Conservation (phyloP, 2,329 filamentous ascomycete genomes). For the Thielaviopsis euricoi region DNA sequence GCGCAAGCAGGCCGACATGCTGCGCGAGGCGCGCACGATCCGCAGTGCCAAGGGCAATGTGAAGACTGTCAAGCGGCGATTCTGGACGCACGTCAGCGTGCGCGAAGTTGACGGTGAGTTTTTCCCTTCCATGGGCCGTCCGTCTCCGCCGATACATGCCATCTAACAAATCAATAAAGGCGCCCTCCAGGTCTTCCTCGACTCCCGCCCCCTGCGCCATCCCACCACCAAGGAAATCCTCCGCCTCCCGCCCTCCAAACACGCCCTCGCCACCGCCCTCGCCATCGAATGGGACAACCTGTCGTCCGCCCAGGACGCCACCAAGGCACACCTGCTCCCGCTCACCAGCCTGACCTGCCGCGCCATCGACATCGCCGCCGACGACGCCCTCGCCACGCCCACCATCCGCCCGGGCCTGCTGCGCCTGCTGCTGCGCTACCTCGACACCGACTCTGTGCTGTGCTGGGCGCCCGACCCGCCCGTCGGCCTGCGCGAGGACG, state of each 20-base stretch:
- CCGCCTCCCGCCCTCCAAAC: conserved; percentile 56
- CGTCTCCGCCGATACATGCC: not conserved
- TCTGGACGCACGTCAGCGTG: conserved; percentile 76
- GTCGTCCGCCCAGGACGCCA: conserved; percentile 63
- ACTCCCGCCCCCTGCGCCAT: conserved; percentile 63
- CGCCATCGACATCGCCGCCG: conserved; percentile 60
- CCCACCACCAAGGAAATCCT: conserved; percentile 56
- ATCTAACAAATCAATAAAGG: conserved; percentile 22
- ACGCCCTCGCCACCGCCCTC: conserved; percentile 66
- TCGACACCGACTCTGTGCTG: conserved; percentile 81
- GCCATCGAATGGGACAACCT: conserved; percentile 89
- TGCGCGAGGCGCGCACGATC: conserved; percentile 34
- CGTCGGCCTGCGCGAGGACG: conserved; percentile 22
- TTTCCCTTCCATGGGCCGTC: too few relatives aligned
- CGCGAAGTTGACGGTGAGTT: conserved; percentile 44
- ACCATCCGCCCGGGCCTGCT: conserved; percentile 49
- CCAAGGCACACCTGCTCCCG: conserved; percentile 76
- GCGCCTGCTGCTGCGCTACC: conserved; percentile 60
- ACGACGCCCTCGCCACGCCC: conserved; percentile 34
- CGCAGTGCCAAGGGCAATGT: conserved; percentile 19
- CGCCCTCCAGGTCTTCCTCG: conserved; percentile 51
- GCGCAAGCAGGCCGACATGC: conserved; percentile 36
- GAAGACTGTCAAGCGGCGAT: conserved; percentile 47
- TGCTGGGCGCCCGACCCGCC: conserved; percentile 60
- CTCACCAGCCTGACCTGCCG: conserved; percentile 73